Evolutionary conservation across 139 green algal species (phyloP).

Genomic region (Volvox africanus): DNA sequence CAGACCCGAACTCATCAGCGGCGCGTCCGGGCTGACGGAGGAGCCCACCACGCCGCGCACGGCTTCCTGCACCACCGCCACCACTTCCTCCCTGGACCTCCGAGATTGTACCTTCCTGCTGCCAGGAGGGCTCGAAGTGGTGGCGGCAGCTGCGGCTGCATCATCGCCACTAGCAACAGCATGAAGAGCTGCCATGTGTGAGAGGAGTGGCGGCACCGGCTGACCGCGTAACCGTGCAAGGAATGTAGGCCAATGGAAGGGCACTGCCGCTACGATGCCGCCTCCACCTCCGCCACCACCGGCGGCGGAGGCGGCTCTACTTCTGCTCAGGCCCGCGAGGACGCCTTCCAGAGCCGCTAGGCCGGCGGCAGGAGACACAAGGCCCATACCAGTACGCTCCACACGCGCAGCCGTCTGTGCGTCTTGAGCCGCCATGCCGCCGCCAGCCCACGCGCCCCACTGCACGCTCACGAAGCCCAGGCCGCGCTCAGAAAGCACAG

Average conservation of each 20-base stretch:
- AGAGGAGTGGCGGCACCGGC: conserved; percentile 12
- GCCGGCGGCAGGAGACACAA: conserved; percentile 60
- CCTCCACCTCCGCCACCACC: neutral
- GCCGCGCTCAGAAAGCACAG: no score
- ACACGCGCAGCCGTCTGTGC: conserved; percentile 73
- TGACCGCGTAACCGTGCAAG: conserved; percentile 45
- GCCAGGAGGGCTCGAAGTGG: neutral
- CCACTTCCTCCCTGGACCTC: conserved; percentile 31
- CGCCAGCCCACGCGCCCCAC: conserved; percentile 91
- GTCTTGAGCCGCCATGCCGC: conserved; percentile 84
- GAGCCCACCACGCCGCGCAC: conserved; percentile 67
- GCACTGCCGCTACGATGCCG: conserved; percentile 53
- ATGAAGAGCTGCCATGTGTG: neutral
- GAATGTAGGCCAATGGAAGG: conserved; percentile 65
- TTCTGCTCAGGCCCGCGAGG: conserved; percentile 31
- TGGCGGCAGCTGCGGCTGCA: neutral
- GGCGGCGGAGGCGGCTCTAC: neutral
- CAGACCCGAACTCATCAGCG: conserved; percentile 85
- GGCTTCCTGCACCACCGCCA: conserved; percentile 55
- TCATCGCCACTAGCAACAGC: neutral
- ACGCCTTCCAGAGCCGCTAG: conserved; percentile 64
- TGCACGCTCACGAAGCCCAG: no score
- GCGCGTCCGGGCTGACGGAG: conserved; percentile 59
- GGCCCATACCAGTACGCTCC: conserved; percentile 80
- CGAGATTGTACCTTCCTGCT: no score